Evolutionary conservation across 257 asterid species (phyloP).

Genomic region (Solanum ahanhuiri): DNA sequence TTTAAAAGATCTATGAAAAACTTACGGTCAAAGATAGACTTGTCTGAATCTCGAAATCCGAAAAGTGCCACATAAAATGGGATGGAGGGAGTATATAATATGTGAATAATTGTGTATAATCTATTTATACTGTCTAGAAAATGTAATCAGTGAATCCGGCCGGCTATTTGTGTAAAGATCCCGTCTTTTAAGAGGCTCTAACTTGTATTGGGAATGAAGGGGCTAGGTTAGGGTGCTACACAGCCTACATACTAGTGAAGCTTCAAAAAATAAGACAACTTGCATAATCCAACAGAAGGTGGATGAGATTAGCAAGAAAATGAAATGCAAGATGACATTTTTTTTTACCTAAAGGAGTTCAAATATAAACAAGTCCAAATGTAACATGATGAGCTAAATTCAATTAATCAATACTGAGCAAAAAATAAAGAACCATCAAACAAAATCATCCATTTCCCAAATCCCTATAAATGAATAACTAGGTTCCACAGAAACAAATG

Average conservation of each 20-base stretch:
- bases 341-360: not conserved
- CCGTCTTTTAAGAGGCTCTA: not conserved
- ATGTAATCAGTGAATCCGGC: not conserved
- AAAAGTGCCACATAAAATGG: too few species aligned
- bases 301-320: not conserved
- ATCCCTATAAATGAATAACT: not conserved
- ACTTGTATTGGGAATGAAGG: not conserved
- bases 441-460: not conserved
- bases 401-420: not conserved
- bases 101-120: not conserved
- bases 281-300: not conserved
- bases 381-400: not conserved
- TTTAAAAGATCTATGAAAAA: too few species aligned
- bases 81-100: too few species aligned
- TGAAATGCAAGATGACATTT: not conserved
- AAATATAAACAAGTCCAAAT: not conserved
- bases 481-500: not conserved
- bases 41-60: too few species aligned
- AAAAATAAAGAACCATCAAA: not conserved
- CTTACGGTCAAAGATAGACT: too few species aligned
- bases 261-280: not conserved
- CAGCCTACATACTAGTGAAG: not conserved
- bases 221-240: not conserved
- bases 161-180: not conserved
- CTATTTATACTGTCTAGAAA: not conserved